These are phyloP conservation scores for Camelina sativa DNA, from an alignment of 345 rosid species.

Conservation along the genomic window DNA sequence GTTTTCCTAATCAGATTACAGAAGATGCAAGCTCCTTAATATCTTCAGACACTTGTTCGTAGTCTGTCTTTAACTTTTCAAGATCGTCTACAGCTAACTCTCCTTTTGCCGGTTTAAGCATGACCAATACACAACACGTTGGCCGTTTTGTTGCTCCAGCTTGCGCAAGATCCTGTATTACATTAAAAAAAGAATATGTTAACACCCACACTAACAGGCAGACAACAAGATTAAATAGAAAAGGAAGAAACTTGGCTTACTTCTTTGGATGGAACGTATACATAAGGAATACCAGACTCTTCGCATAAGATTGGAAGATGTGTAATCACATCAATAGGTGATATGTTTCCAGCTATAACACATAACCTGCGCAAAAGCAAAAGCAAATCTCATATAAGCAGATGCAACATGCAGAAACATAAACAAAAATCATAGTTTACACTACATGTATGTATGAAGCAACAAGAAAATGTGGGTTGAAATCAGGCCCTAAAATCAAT, in stretches of 20 bases:
- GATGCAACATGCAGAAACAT: background rate
- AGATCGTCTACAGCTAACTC: constrained; percentile 71
- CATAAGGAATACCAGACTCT: constrained; percentile 80
- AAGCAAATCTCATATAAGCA: background rate
- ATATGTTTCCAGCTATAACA: constrained; percentile 95
- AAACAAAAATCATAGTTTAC: background rate
- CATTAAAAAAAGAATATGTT: background rate
- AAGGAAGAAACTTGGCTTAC: constrained; percentile 48
- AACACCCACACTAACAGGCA: background rate
- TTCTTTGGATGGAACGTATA: constrained; percentile 89
- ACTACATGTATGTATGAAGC: background rate
- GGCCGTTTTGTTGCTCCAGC: constrained; percentile 96
- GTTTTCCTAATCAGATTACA: constrained; percentile 44
- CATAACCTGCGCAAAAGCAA: constrained; percentile 67
- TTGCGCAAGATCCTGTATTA: constrained; percentile 82
- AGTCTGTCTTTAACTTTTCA: constrained; percentile 67
- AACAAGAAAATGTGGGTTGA: constrained; percentile 26
- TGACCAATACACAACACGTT: constrained; percentile 89
- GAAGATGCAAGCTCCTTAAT: constrained; percentile 65
- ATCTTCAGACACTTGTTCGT: constrained; percentile 63
- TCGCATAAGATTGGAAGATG: constrained; percentile 94
- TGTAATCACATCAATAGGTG: constrained; percentile 96
- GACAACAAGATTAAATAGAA: background rate
- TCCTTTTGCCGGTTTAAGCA: constrained; percentile 81
- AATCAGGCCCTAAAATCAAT: constrained; percentile 45